Conservation (phyloP, 805 yeast genomes). For the Barnettozyma californica region DNA sequence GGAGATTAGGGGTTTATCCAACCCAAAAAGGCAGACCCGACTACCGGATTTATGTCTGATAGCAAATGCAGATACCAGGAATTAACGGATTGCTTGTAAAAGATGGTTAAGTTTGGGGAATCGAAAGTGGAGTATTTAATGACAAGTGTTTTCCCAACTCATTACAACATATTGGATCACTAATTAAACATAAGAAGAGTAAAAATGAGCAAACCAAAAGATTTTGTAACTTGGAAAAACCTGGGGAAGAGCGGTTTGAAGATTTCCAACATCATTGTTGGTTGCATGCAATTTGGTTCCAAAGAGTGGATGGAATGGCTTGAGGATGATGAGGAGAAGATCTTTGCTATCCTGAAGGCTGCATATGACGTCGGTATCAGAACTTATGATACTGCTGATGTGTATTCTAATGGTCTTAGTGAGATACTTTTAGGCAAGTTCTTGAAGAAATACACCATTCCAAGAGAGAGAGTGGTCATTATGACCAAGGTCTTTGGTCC, state of each 20-base stretch:
- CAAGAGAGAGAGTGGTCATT: no score
- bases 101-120: no score
- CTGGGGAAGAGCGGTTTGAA: constrained; percentile 43
- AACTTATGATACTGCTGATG: constrained; percentile 47
- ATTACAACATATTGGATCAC: no score
- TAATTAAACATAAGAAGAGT: no score
- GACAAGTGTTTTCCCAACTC: no score
- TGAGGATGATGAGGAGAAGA: constrained; percentile 40
- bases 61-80: no score
- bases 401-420: constrained; percentile 41
- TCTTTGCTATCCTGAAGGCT: constrained; percentile 37
- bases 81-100: no score
- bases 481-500: constrained; percentile 35
- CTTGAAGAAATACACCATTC: constrained; percentile 43
- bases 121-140: no score
- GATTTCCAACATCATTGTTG: constrained; percentile 44
- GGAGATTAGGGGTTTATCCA: no score
- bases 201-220: background rate
- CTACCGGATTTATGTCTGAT: no score
- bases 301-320: constrained; percentile 37
- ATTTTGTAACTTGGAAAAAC: constrained; percentile 10
- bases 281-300: constrained; percentile 42
- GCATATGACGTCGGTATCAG: constrained; percentile 41
- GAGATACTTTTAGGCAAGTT: constrained; percentile 49
- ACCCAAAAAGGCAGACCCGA: no score